A percentile compares a stretch with the other conserved stretches of the same genome.
These are phyloP conservation scores for Ceratocystis colombiana DNA, from an alignment of 2,329 filamentous ascomycete genomes.

Conservation along the genomic window DNA sequence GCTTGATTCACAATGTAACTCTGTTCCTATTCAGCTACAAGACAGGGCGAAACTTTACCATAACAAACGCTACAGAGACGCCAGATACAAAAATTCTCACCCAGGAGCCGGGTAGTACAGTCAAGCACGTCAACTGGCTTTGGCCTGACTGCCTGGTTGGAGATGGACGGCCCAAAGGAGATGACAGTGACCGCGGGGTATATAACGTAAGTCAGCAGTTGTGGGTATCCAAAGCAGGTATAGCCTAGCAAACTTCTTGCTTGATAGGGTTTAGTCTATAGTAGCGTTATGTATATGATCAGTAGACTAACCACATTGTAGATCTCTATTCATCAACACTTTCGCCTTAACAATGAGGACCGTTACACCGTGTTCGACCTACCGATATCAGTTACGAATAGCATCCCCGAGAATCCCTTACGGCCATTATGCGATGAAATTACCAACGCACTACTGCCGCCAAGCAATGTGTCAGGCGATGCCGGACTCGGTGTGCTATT, in stretches of 20 bases:
- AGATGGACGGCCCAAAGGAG: conserved; percentile 40
- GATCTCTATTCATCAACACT: conserved; percentile 63
- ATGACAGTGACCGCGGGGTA: conserved; percentile 45
- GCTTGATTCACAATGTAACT: conserved; percentile 52
- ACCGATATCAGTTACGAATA: conserved; percentile 58
- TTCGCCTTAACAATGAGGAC: conserved; percentile 52
- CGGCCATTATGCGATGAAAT: conserved; percentile 43
- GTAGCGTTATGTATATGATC: neutral
- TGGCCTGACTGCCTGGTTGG: conserved; percentile 62
- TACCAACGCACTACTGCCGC: conserved; percentile 42
- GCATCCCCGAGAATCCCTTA: conserved; percentile 38
- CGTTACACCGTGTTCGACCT: conserved; percentile 63
- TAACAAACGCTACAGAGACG: conserved; percentile 51
- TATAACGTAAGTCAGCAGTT: conserved; percentile 47
- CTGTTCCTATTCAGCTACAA: conserved; percentile 56
- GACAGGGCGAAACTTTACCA: conserved; percentile 57
- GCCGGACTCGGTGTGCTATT: conserved; percentile 39
- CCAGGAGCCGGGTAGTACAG: conserved; percentile 56
- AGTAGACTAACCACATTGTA: conserved; percentile 28
- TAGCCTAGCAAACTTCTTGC: neutral
- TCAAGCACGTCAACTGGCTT: conserved; percentile 63
- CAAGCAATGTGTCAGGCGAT: conserved; percentile 36
- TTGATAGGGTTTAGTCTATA: neutral
- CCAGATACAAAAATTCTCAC: conserved; percentile 53
- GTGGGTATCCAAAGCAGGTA: neutral